Evolutionary conservation across 352 stramenopile species (phyloP), one percentile per base, ranked within the genome.

Genomic region (Globisporangium canariense): DNA sequence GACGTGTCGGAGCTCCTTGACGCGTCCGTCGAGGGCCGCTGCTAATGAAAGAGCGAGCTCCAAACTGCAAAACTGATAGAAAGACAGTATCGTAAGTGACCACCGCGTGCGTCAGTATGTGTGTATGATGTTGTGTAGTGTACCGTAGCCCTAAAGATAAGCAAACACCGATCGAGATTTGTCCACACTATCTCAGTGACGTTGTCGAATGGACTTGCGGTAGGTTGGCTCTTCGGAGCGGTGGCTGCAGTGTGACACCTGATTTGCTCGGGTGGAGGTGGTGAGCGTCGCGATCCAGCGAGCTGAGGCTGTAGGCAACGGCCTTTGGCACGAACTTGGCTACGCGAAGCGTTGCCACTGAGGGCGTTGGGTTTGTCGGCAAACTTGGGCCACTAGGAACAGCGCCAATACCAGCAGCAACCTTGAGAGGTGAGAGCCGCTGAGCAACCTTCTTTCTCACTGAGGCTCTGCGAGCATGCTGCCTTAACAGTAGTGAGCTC

Each of bases 1-100:
- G 73, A 86, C 52, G 74, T 86, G 36, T 64, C 76, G 20, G 60
- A 69, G 38, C 66, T 61, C 13, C 60, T 66, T 40, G 54, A 40
- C 2, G 53, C 60, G 28, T 66, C 60, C 2, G 14, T 66, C 22
- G 60, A 22, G 22, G 60, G 50, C 8, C 11, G 50, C 6, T 66
- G 60, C 50, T 66, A 47, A 16, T 10, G 32, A 46, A 1, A 6
- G 8, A 18, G 9, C 4, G 13, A n/a, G 2, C 22, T 18, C 7
- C 25, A 46, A 34, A 30, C 6, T 16, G 20, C 7, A 28, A 58
- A 28, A 58, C 30, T 58, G 32, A 20, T 58, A 64, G 43, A 43
- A 51, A 51, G 16, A 62, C 56, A 62, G 56, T 53, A 53, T 22
- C 9, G 10, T 43, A 18, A n/a, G n/a, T 41, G 40, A 40, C 45